These are phyloP conservation scores for Pyrus communis DNA, from an alignment of 306 rosid genomes.

Conservation along the genomic window DNA sequence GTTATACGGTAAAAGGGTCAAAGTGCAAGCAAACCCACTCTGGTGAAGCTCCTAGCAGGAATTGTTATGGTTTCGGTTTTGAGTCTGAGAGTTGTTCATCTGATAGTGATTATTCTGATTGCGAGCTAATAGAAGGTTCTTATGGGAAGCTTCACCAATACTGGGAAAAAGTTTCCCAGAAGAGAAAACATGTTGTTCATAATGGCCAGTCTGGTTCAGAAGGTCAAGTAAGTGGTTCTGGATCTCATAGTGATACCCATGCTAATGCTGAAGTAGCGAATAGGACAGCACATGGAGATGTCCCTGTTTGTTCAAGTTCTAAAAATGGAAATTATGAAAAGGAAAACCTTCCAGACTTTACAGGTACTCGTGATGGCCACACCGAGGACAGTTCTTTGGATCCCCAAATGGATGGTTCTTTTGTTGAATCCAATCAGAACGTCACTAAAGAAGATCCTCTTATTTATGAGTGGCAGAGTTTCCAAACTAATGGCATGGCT, in stretches of 20 bases:
- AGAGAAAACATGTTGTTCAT: slow-evolving; percentile 39
- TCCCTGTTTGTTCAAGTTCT: slow-evolving; percentile 38
- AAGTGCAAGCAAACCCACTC: slow-evolving; percentile 30
- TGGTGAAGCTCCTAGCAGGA: slow-evolving; percentile 31
- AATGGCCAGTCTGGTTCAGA: slow-evolving; percentile 30
- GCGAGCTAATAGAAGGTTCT: slow-evolving; percentile 59
- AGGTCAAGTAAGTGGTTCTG: slow-evolving; percentile 52
- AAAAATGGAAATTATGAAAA: slow-evolving; percentile 22
- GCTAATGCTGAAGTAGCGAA: slow-evolving; percentile 27
- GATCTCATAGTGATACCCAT: slow-evolving; percentile 28
- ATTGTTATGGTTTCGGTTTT: slow-evolving; percentile 38
- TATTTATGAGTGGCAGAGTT: slow-evolving; percentile 2
- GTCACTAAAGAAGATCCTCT: slow-evolving; percentile 21
- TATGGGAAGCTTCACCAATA: slow-evolving; percentile 37
- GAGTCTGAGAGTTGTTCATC: slow-evolving; percentile 35
- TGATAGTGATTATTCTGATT: slow-evolving; percentile 73
- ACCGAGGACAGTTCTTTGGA: slow-evolving; percentile 7
- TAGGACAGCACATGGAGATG: slow-evolving; percentile 23
- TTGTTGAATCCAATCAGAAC: slow-evolving; percentile 20
- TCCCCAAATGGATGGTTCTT: slow-evolving; percentile 13
- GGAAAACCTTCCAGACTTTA: slow-evolving; percentile 22
- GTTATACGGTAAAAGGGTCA: slow-evolving; percentile 25
- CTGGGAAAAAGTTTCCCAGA: slow-evolving; percentile 63
- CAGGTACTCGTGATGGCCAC: slow-evolving; percentile 18
- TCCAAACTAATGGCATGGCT: slow-evolving; percentile 13